Evolutionary conservation across 495 filamentous ascomycete genomes (phyloP).

Genomic region (Aspergillus cristatus): DNA sequence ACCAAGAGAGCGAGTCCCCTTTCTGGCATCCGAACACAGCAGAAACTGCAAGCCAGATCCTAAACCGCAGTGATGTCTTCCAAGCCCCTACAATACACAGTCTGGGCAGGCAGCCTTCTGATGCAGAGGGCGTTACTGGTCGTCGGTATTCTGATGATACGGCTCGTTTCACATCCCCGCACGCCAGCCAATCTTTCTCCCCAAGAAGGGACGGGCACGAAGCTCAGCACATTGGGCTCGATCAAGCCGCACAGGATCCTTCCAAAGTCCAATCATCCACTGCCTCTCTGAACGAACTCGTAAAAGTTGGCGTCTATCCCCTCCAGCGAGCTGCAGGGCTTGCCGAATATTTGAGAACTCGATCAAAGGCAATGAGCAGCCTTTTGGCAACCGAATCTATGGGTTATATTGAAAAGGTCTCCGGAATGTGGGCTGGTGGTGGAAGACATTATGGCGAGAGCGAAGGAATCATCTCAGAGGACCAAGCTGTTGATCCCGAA

Average conservation of each 20-base stretch:
- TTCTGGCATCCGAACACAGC: slow-evolving; percentile 61
- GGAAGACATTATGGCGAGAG: slow-evolving; percentile 79
- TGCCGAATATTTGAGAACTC: slow-evolving; percentile 71
- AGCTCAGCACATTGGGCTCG: slow-evolving; percentile 11
- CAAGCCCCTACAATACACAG: slow-evolving; percentile 65
- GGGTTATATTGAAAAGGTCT: slow-evolving; percentile 95
- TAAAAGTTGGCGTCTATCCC: slow-evolving; percentile 68
- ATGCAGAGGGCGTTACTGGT: slow-evolving; percentile 10
- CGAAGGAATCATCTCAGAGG: slow-evolving; percentile 56
- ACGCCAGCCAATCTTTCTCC: slow-evolving; percentile 8
- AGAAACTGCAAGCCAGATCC: slow-evolving; percentile 81
- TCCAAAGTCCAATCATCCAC: slow-evolving; percentile 29
- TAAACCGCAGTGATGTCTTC: slow-evolving; percentile 81
- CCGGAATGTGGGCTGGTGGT: slow-evolving; percentile 92
- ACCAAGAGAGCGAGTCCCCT: slow-evolving; percentile 58
- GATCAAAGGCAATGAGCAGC: slow-evolving; percentile 72
- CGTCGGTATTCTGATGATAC: slow-evolving; percentile 36
- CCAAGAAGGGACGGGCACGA: slow-evolving; percentile 8
- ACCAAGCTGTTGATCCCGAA: slow-evolving; percentile 53
- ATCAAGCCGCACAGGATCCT: slow-evolving; percentile 14
- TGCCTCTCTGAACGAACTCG: slow-evolving; percentile 59
- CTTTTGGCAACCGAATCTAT: slow-evolving; percentile 88
- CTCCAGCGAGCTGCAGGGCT: slow-evolving; percentile 78
- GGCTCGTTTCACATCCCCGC: slow-evolving; percentile 21
- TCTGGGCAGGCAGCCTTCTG: slow-evolving; percentile 23